These are phyloP conservation scores for Moesziomyces sp. DNA, from an alignment of 1,284 basidiomycete genomes.

Conservation along the genomic window DNA sequence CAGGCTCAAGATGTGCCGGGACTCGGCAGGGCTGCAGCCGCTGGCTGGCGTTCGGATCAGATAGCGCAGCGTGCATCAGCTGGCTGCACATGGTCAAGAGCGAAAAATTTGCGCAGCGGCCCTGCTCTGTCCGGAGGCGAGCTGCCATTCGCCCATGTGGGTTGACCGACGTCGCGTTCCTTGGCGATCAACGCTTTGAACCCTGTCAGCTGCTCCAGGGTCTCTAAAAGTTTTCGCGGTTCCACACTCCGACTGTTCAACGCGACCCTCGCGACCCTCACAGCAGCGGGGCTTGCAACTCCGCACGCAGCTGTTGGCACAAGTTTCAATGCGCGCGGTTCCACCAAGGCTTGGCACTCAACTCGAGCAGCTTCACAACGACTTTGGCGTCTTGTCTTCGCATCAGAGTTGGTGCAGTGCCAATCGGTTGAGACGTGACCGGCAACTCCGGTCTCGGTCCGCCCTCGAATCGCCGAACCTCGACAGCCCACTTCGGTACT, in stretches of 20 bases:
- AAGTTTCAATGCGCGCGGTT: not conserved
- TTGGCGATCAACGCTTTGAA: conserved; percentile 6
- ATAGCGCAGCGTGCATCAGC: conserved; percentile 1
- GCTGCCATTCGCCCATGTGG: conserved; percentile 6
- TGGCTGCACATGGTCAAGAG: not conserved
- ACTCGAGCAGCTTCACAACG: too few relatives aligned
- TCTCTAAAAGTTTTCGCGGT: conserved; percentile 2
- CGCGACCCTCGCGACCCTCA: too few relatives aligned
- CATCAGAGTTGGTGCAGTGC: too few relatives aligned
- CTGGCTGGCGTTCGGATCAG: conserved; percentile 3
- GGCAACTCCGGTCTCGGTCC: conserved; percentile 1
- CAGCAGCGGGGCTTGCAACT: not conserved
- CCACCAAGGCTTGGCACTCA: not conserved
- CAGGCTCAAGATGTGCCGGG: conserved; percentile 1
- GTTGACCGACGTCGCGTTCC: not conserved
- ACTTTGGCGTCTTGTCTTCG: too few relatives aligned
- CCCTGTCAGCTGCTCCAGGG: conserved; percentile 5
- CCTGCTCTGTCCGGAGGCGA: too few relatives aligned
- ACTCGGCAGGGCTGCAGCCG: not conserved
- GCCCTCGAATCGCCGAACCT: conserved; percentile 10
- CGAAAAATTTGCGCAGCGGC: not conserved
- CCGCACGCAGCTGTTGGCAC: not conserved
- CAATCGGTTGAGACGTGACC: too few relatives aligned
- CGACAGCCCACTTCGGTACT: conserved; percentile 1
- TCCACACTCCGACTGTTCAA: conserved; percentile 5